These are phyloP conservation scores for Aspergillus sp. DNA, from an alignment of 2,329 filamentous ascomycete species.

Conservation along the genomic window DNA sequence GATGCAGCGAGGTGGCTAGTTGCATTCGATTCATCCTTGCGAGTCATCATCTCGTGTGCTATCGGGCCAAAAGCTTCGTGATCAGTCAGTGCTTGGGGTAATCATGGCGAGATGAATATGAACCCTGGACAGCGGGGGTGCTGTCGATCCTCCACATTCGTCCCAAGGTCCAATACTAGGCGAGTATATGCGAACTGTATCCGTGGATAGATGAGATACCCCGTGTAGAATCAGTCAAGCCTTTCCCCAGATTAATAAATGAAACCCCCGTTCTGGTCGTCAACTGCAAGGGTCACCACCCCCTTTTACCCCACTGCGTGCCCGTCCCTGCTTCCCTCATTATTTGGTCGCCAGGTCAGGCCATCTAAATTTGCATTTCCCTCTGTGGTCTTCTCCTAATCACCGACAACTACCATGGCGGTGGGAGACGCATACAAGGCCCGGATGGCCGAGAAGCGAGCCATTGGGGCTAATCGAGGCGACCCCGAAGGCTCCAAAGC, in stretches of 20 bases:
- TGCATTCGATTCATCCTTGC: not conserved
- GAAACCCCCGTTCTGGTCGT: not conserved
- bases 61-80: not conserved
- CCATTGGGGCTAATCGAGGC: conserved; percentile 1
- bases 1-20: not conserved
- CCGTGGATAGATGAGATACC: not conserved
- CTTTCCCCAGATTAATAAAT: not conserved
- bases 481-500: not conserved
- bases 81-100: not conserved
- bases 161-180: not conserved
- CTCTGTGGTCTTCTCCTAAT: too few species aligned
- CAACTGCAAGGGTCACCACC: too few species aligned
- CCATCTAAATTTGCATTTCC: too few species aligned
- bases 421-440: conserved; percentile 14
- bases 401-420: conserved; percentile 1
- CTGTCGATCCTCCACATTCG: conserved; percentile 10
- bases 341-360: too few species aligned
- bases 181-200: not conserved
- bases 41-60: not conserved
- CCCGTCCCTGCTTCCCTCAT: not conserved
- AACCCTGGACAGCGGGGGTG: conserved; percentile 5
- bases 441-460: conserved; percentile 2
- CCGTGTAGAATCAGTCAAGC: not conserved
- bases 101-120: not conserved
- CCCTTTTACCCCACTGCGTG: not conserved